Base-by-base conservation (phyloP, 176 grass and related monocot genomes). In the Aechmea fasciata region DNA sequence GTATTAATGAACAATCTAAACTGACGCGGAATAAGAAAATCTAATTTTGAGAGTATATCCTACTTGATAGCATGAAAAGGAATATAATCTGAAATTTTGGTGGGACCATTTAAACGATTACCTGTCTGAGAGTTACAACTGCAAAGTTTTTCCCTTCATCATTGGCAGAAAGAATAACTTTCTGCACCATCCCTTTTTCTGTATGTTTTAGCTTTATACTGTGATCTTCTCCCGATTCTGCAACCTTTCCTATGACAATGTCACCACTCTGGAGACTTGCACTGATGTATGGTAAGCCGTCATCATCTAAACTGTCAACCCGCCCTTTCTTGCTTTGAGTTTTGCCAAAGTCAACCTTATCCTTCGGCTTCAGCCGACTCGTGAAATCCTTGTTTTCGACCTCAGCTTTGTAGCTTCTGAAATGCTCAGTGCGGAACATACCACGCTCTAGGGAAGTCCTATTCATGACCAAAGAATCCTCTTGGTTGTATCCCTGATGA, bases 381-480 rank as follows among this genome's bases (percentile, higher is more conserved):
- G 25, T 74, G 63, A 74, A 48, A 8, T 83, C 86, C 61, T 87
- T 91, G 77, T 89, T 91, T n/a, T 92, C 89, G 11, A 97, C 81
- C 62, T 92, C 86, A 79, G 84, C 71, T 75, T 97, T 97, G 83
- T 97, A 92, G 57, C 75, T 92, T 77, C 86, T 80, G 10, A 92
- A 69, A 64, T 92, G 94, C 69, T 92, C 89, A 18, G 84, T 97
- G 54, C 84, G 81, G 67, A 90, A 97, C 94, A 97, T 97, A 57
- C 94, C 89, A 14, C 94, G 79, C 63, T 97, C 94, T 68, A 97
- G 73, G 65, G 93, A 97, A 75, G 93, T 75, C 66, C 71, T 92
- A 83, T 97, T 97, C 93, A 97, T 87, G 79, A 97, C 86, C 25
- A 97, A 77, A 13, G 93, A 97, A 82, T 97, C 86, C 86, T 97